Evolutionary conservation across 257 asterid genomes (phyloP).

Genomic region (Henckelia pumila): DNA sequence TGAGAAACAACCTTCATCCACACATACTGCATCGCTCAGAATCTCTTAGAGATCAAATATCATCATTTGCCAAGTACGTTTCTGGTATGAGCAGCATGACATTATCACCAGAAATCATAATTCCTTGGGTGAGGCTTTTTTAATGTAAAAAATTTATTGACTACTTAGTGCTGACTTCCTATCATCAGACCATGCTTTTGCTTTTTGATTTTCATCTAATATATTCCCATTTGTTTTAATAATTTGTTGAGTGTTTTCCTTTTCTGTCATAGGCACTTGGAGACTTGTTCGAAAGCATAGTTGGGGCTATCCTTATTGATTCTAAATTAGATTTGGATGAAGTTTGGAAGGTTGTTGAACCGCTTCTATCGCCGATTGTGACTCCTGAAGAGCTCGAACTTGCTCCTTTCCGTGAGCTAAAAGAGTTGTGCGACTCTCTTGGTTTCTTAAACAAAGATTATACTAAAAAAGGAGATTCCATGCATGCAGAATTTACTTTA

Average conservation of each 20-base stretch:
- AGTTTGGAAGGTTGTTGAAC: slow-evolving; percentile 83
- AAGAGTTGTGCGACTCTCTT: slow-evolving; percentile 73
- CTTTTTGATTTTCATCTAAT: not conserved
- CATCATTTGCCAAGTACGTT: slow-evolving; percentile 45
- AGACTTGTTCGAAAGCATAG: slow-evolving; percentile 91
- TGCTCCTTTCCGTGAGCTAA: slow-evolving; percentile 76
- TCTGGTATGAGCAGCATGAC: slow-evolving; percentile 38
- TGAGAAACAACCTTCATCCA: slow-evolving; percentile 54
- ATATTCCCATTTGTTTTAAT: not conserved
- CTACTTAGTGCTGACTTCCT: not conserved
- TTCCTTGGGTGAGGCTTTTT: slow-evolving; percentile 60
- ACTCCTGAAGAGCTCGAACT: slow-evolving; percentile 92
- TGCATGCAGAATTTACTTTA: slow-evolving; percentile 54
- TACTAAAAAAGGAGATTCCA: slow-evolving; percentile 38
- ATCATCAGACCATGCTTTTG: not conserved
- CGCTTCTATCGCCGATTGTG: slow-evolving; percentile 77
- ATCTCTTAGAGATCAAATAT: slow-evolving; percentile 52
- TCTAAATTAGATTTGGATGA: slow-evolving; percentile 59
- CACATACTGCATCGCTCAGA: slow-evolving; percentile 71
- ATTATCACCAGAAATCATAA: slow-evolving; percentile 54
- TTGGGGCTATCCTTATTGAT: slow-evolving; percentile 86
- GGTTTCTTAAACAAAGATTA: slow-evolving; percentile 65
- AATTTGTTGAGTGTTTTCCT: not conserved
- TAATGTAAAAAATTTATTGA: not conserved
- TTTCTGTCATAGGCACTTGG: slow-evolving; percentile 64